Percentiles rank a stretch among this genome's conserved stretches.
These are phyloP conservation scores for Sphaerulina populicola DNA, from an alignment of 2,329 filamentous ascomycete genomes.

Conservation along the genomic window DNA sequence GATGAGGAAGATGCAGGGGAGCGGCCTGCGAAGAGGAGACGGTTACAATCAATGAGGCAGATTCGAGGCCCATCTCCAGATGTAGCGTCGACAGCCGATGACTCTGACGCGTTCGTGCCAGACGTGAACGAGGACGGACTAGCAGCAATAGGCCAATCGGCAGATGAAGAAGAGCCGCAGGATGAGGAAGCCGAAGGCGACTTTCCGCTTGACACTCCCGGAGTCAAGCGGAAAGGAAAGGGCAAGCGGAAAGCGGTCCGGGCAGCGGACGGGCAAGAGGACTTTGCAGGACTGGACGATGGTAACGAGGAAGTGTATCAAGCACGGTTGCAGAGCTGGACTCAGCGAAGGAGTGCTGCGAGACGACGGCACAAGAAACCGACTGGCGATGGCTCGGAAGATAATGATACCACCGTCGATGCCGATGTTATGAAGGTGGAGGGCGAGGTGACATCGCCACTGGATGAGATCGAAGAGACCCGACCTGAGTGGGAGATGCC, in stretches of 20 bases:
- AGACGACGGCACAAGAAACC: conserved; percentile 36
- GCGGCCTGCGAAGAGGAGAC: conserved; percentile 37
- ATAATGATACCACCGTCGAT: neutral
- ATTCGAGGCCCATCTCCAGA: conserved; percentile 20
- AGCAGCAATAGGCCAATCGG: conserved; percentile 35
- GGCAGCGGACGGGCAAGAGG: conserved; percentile 38
- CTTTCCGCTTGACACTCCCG: conserved; percentile 31
- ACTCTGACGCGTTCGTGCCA: conserved; percentile 38
- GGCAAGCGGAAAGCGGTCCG: conserved; percentile 22
- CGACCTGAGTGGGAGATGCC: conserved; percentile 71
- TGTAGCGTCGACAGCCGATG: conserved; percentile 25
- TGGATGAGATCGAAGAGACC: conserved; percentile 30
- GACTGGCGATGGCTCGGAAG: conserved; percentile 11
- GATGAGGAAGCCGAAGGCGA: conserved; percentile 36
- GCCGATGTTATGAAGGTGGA: conserved; percentile 11
- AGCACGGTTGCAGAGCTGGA: conserved; percentile 66
- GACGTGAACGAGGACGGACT: conserved; percentile 35
- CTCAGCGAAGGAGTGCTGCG: conserved; percentile 53
- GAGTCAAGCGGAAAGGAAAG: conserved; percentile 35
- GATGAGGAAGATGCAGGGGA: conserved; percentile 34
- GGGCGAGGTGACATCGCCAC: conserved; percentile 32
- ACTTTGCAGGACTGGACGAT: conserved; percentile 66
- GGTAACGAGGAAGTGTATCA: conserved; percentile 79
- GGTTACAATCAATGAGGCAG: conserved; percentile 28
- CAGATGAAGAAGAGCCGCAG: conserved; percentile 31